phyloP scores from a whole-genome alignment of 805 yeast species.

The Schwanniomyces occidentalis region DNA sequence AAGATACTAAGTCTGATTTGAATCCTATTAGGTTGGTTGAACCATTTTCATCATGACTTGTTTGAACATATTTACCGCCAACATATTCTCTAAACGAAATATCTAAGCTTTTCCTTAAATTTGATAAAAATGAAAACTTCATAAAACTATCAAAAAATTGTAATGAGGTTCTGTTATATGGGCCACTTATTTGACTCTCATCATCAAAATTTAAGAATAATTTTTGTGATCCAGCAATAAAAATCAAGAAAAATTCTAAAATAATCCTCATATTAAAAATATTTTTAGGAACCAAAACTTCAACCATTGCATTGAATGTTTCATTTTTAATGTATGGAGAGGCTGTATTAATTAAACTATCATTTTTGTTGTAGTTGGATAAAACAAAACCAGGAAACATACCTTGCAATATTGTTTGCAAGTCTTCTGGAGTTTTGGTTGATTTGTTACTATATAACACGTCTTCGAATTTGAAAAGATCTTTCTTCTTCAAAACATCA shows the following conservation, averaged over 20 bases:
- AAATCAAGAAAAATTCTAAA: slow-evolving; percentile 69
- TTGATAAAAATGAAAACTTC: slow-evolving; percentile 62
- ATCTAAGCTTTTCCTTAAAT: slow-evolving; percentile 57
- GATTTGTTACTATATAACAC: slow-evolving; percentile 21
- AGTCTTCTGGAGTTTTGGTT: slow-evolving; percentile 27
- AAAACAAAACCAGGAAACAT: slow-evolving; percentile 69
- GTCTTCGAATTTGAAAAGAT: slow-evolving; percentile 33
- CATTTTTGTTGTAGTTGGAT: slow-evolving; percentile 18
- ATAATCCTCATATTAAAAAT: slow-evolving; percentile 79
- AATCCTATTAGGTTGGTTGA: slow-evolving; percentile 11
- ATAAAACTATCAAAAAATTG: slow-evolving; percentile 64
- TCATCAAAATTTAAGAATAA: slow-evolving; percentile 22
- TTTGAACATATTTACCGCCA: slow-evolving; percentile 15
- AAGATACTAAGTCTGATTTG: slow-evolving; percentile 32
- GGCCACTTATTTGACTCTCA: slow-evolving; percentile 3
- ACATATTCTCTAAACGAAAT: slow-evolving; percentile 48
- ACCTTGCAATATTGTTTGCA: slow-evolving; percentile 46
- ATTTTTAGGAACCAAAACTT: slow-evolving; percentile 66
- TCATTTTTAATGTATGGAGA: slow-evolving; percentile 62
- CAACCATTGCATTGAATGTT: slow-evolving; percentile 53
- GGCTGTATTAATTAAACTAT: slow-evolving; percentile 9
- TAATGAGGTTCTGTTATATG: slow-evolving; percentile 20
- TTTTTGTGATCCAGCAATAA: slow-evolving; percentile 56
- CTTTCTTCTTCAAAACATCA: slow-evolving; percentile 22
- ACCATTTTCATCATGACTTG: slow-evolving; percentile 1